Base-by-base conservation (phyloP, 2,329 filamentous ascomycete species). In the Penicillium rolfsii region DNA sequence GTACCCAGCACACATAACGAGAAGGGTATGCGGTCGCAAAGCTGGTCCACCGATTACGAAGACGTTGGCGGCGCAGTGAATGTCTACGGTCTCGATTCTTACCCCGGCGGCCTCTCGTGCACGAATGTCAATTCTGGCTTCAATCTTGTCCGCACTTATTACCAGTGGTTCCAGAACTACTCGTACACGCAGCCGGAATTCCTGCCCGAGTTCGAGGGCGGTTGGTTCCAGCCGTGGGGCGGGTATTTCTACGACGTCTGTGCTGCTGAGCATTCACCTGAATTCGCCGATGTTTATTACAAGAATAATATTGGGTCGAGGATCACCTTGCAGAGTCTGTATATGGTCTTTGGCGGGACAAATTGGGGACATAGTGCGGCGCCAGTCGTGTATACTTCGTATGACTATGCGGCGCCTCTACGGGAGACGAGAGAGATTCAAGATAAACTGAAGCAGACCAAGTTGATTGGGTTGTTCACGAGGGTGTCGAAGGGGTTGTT, bases 111-210 rank as follows among this genome's bases (percentile, higher is more conserved):
- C 0, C 64, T 82, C 9, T 81, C 80, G 7, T 85, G 83, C 67
- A 82, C 79, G 1, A 83, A 85, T 56, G 75, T 75, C 0, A 72
- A 81, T 48, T 73, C 75, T 6, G 83, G 82, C 0, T 85, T 84
- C 66, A 81, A 74, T 30, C 70, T 85, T 1, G 77, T 83, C 2
- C 78, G 82, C 28, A 84, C 78, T 5, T 87, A 86, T 65, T 82
- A 83, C 61, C 79, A 85, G 63, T 85, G 83, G 82, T 86, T 86
- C 63, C 76, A 80, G n/a, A 81, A 83, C 43, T 84, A 84, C 58
- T 83, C 83, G 0, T 81, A 73, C 52, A 84, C 82, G 1, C 84
- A 86, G 65, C 84, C 84, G 1, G 77, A 78, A 50, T 84, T 79
- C 59, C 67, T 85, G 0, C 79, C 83, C 5, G 84, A 85, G 66